phyloP scores from a whole-genome alignment of 192 early-diverging fungal species.

The Coemansia sp. region DNA sequence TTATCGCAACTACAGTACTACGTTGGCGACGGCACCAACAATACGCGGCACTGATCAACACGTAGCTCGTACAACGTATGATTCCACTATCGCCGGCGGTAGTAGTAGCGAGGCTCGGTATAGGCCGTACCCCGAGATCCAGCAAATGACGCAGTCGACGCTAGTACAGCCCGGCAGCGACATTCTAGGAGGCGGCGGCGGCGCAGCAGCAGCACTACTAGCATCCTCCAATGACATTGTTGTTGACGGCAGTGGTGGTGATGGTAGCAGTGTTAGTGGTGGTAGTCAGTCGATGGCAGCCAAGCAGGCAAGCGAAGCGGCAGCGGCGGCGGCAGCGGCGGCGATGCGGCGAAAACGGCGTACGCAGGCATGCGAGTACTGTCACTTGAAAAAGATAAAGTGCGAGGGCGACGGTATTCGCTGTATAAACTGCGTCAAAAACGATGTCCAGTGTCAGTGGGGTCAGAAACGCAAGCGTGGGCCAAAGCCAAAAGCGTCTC shows the following conservation, averaged over 20 bases:
- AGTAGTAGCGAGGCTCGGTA: slow-evolving; percentile 25
- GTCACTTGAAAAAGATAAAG: slow-evolving; percentile 54
- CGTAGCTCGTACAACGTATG: slow-evolving; percentile 14
- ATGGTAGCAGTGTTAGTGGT: too few relatives aligned
- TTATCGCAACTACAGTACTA: background rate
- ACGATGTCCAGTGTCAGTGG: slow-evolving; percentile 53
- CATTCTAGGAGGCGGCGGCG: background rate
- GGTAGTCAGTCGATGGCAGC: background rate
- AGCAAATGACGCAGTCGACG: background rate
- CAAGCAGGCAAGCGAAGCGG: slow-evolving; percentile 2
- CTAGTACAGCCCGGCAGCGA: slow-evolving; percentile 11
- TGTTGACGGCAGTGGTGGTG: too few relatives aligned
- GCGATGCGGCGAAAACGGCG: slow-evolving; percentile 40
- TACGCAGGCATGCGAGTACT: slow-evolving; percentile 57
- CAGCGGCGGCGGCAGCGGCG: too few relatives aligned
- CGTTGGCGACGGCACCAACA: background rate
- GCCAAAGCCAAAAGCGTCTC: slow-evolving; percentile 41
- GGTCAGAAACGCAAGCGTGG: slow-evolving; percentile 55
- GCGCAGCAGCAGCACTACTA: too few relatives aligned
- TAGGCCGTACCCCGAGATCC: slow-evolving; percentile 51
- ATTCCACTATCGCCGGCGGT: background rate
- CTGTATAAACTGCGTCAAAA: slow-evolving; percentile 53
- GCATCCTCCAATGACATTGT: background rate
- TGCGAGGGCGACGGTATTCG: slow-evolving; percentile 50
- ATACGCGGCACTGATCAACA: slow-evolving; percentile 1